These are phyloP conservation scores for Fusarium tuaranense DNA, from an alignment of 2,329 filamentous ascomycete genomes.

Conservation along the genomic window DNA sequence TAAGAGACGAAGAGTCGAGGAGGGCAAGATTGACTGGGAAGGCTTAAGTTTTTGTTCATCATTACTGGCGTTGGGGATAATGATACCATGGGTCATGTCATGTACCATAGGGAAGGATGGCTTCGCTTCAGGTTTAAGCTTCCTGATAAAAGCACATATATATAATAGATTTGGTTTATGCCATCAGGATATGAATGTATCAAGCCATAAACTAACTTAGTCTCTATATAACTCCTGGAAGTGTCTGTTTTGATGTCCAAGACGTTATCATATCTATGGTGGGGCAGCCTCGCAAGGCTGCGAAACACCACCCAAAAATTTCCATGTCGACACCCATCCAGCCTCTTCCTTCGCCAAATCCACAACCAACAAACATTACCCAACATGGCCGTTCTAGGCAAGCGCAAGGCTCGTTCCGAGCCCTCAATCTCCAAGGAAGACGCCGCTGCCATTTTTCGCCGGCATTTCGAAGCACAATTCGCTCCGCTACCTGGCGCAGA, in stretches of 20 bases:
- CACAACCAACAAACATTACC: not conserved
- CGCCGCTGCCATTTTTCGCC: slow-evolving; percentile 80
- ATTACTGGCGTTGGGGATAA: slow-evolving; percentile 38
- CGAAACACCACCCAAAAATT: slow-evolving; percentile 35
- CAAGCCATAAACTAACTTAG: not conserved
- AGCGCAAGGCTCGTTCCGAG: slow-evolving; percentile 57
- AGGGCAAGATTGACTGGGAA: slow-evolving; percentile 61
- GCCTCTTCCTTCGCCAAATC: slow-evolving; percentile 6
- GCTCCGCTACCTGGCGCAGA: slow-evolving; percentile 69
- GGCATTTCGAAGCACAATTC: slow-evolving; percentile 91
- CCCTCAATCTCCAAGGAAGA: slow-evolving; percentile 58
- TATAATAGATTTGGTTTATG: not conserved
- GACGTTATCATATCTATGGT: slow-evolving; percentile 12
- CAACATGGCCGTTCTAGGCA: slow-evolving; percentile 60
- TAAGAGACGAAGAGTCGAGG: slow-evolving; percentile 70
- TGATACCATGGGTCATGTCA: slow-evolving; percentile 42
- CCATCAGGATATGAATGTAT: not conserved
- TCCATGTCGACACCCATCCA: slow-evolving; percentile 16
- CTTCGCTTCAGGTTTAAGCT: not conserved
- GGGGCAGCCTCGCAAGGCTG: slow-evolving; percentile 47
- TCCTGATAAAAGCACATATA: not conserved
- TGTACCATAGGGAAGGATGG: not conserved
- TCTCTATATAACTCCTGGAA: not conserved
- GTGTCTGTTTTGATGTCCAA: not conserved
- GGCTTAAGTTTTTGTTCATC: slow-evolving; percentile 24